These are phyloP conservation scores for Tagetes erecta DNA, from an alignment of 129 eudicot species.

Conservation along the genomic window DNA sequence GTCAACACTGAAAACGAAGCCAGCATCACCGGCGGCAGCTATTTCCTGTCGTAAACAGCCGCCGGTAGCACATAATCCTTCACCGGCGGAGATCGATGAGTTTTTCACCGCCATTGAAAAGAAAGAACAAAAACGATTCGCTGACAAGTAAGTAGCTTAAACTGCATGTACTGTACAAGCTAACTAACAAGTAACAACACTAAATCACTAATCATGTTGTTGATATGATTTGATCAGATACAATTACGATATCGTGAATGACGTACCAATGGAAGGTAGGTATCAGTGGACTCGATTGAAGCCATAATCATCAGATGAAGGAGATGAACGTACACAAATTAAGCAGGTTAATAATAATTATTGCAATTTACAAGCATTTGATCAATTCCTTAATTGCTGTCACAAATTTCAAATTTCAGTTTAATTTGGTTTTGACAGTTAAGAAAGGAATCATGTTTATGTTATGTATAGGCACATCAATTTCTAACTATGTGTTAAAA, in stretches of 20 bases:
- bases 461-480: constrained; percentile 49
- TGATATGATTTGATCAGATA: constrained; percentile 47
- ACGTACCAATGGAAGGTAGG: constrained; percentile 72
- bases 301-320: constrained; percentile 38
- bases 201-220: constrained; percentile 12
- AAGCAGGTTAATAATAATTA: constrained; percentile 24
- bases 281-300: constrained; percentile 74
- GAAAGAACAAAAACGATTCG: constrained; percentile 59
- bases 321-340: not conserved
- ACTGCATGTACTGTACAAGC: not conserved
- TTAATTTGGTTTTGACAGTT: constrained; percentile 18
- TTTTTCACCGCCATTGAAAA: constrained; percentile 66
- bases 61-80: constrained; percentile 35
- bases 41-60: constrained; percentile 24
- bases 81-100: constrained; percentile 65
- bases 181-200: not conserved
- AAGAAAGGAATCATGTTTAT: constrained; percentile 7
- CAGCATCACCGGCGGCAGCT: constrained; percentile 14
- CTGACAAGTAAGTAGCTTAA: constrained; percentile 57
- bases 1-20: constrained; percentile 27
- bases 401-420: constrained; percentile 12
- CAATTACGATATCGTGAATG: constrained; percentile 77
- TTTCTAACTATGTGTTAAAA: constrained; percentile 47
- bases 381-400: constrained; percentile 21
- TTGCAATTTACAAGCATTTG: not conserved